Evolutionary conservation across 495 filamentous ascomycete genomes (phyloP), one percentile per base, ranked within the genome.

Genomic region (Corynascus novoguineensis): DNA sequence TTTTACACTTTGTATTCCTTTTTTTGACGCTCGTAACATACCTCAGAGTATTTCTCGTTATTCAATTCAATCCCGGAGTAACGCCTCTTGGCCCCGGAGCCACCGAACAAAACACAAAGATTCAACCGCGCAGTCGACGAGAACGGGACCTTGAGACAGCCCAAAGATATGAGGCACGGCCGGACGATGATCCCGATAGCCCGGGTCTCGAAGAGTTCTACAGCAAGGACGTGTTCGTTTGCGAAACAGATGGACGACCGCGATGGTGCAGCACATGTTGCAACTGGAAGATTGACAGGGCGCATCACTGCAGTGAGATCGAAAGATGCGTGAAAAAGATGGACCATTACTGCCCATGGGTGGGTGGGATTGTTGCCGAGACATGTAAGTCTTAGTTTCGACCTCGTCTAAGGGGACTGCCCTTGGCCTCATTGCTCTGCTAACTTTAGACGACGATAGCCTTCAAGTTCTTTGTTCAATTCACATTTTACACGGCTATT

Each of bases 271-370:
- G 81, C 9, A 76, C 77, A 49, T 97, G 92, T 69, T 79, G 77
- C 51, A 86, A 83, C 58, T 96, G 86, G 80, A 96, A 96, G 65
- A 81, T 85, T 5, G 92, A 96, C 62, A 77, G 92, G 27, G 78
- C 86, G 3, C 91, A 95, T 61, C 92, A 97, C 70, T 92, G 86
- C 67, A 84, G 85, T 40, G 87, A 93, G 62, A 73, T 91, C 12
- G 83, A 83, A 44, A 77, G 90, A 31, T 97, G 92, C 70, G 85
- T 92, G 28, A 74, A 76, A 29, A 92, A 89, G 62, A 92, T 96
- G 87, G 92, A 97, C 61, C 92, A 97, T 68, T 96, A 89, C 63
- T 97, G 92, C 68, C 92, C 92, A 1, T 97, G 92, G 90, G 91
- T 95, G 50, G 92, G 92, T 22, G 92, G 92, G 17, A 84, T 95